These are phyloP conservation scores for Haematococcus sp. DNA, from an alignment of 139 green algal genomes.

Conservation along the genomic window DNA sequence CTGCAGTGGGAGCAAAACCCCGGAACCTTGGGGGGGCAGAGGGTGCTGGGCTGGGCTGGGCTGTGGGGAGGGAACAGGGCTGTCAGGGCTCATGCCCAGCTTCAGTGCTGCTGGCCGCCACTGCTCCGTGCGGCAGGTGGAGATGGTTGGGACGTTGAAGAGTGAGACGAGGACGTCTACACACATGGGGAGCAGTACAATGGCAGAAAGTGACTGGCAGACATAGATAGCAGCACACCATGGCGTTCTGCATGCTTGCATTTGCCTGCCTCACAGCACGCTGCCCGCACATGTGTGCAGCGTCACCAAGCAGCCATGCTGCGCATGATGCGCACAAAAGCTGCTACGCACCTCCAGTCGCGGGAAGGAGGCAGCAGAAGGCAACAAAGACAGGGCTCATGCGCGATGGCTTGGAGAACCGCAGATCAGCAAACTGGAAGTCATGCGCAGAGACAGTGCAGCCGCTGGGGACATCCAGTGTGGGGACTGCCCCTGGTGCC, in stretches of 20 bases:
- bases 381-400: slow-evolving; percentile 1
- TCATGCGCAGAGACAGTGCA: neutral
- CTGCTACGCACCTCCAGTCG: neutral
- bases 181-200: too few relatives aligned
- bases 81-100: neutral
- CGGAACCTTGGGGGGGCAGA: too few relatives aligned
- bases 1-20: too few relatives aligned
- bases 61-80: too few relatives aligned
- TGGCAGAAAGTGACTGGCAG: too few relatives aligned
- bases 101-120: neutral
- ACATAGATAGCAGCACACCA: too few relatives aligned
- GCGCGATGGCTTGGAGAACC: slow-evolving; percentile 4
- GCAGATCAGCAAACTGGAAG: neutral
- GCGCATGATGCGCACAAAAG: too few relatives aligned
- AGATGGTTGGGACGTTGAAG: slow-evolving; percentile 1
- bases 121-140: slow-evolving; percentile 1
- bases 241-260: neutral
- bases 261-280: neutral
- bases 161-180: neutral
- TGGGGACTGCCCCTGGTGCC: too few relatives aligned
- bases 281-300: too few relatives aligned
- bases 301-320: too few relatives aligned
- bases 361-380: neutral
- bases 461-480: too few relatives aligned
- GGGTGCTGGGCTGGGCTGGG: too few relatives aligned